Evolutionary conservation across 768 basidiomycete species (phyloP).

Genomic region (Tephrocybe sp.): DNA sequence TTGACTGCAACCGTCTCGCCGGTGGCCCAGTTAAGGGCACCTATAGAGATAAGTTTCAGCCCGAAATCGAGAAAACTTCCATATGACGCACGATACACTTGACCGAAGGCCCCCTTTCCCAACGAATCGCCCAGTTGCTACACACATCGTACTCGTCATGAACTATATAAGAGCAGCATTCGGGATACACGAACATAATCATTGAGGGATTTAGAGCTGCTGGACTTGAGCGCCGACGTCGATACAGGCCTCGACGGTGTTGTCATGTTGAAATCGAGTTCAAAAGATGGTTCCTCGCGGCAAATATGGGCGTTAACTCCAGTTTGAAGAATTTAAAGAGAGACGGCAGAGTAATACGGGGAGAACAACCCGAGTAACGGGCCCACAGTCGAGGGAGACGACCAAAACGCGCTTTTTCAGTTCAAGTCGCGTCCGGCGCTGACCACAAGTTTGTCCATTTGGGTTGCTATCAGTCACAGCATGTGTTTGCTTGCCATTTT

Average conservation of each 20-base stretch:
- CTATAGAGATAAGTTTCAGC: slow-evolving; percentile 33
- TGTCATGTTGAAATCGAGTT: slow-evolving; percentile 30
- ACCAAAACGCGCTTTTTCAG: slow-evolving; percentile 25
- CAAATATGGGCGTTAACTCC: slow-evolving; percentile 13
- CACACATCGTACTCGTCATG: slow-evolving; percentile 8
- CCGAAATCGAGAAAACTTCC: slow-evolving; percentile 1
- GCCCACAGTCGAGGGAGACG: slow-evolving; percentile 9
- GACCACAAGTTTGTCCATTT: slow-evolving; percentile 36
- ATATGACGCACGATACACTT: slow-evolving; percentile 81
- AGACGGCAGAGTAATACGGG: slow-evolving; percentile 11
- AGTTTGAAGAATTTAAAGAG: slow-evolving; percentile 20
- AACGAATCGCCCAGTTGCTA: slow-evolving; percentile 96
- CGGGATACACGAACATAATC: slow-evolving; percentile 50
- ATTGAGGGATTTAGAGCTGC: slow-evolving; percentile 55
- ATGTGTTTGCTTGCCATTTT: slow-evolving; percentile 12
- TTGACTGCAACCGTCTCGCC: slow-evolving; percentile 99
- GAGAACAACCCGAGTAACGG: slow-evolving; percentile 10
- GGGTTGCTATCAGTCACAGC: slow-evolving; percentile 20
- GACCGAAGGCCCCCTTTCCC: slow-evolving; percentile 97
- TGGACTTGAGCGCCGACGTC: slow-evolving; percentile 34
- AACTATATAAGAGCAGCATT: not conserved
- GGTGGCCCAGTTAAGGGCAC: slow-evolving; percentile 91
- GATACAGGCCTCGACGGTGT: slow-evolving; percentile 38
- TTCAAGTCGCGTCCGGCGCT: slow-evolving; percentile 46
- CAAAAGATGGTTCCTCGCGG: slow-evolving; percentile 14